Base-by-base conservation (phyloP, 768 basidiomycete genomes). In the Cantharellus anzutake region DNA sequence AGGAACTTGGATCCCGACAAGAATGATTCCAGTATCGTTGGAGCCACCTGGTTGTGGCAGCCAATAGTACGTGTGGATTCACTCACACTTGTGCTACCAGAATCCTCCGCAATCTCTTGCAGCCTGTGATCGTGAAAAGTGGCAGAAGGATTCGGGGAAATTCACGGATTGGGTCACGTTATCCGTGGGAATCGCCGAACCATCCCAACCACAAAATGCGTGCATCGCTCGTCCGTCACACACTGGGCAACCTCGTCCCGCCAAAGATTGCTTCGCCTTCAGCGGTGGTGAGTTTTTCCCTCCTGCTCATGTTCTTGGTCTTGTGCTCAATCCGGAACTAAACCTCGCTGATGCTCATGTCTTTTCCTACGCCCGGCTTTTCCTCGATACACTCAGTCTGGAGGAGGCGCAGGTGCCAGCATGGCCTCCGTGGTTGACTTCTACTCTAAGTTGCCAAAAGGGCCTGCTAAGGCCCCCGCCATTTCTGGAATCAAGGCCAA, bases 391-490 rank as follows among this genome's bases (percentile, higher is more conserved):
- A 20, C 37, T 52, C 29, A 56, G 53, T 66, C 92, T 90, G 71
- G 71, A 37, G 80, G 86, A 58, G 86, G 83, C 59, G 80, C 85
- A 59, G 88, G 89, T 51, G 80, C 80, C 51, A 81, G 86, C 63
- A 84, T 94, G 58, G 75, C 78, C 60, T 82, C 82, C 40, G 84
- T 97, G 68, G 90, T 96, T 64, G 82, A 89, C 65, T 97, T 96
- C 73, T 98, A 98, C 77, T 91, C 87, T 62, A 93, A 90, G 72
- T 80, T 98, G 56, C 94, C 92, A 64, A 97, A 97, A 71, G 93
- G 93, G 52, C 74, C 80, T 44, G 79, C 81, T 41, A 75, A 86
- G 16, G 68, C 76, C 42, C 73, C 80, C 20, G 73, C 76, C 58
- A 72, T 72, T 59, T 72, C 68, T 60, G 87, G 90, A 29, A 74